Evolutionary conservation across 768 basidiomycete species (phyloP), one percentile per base, ranked within the genome.

Genomic region (Podaxis pistillaris): DNA sequence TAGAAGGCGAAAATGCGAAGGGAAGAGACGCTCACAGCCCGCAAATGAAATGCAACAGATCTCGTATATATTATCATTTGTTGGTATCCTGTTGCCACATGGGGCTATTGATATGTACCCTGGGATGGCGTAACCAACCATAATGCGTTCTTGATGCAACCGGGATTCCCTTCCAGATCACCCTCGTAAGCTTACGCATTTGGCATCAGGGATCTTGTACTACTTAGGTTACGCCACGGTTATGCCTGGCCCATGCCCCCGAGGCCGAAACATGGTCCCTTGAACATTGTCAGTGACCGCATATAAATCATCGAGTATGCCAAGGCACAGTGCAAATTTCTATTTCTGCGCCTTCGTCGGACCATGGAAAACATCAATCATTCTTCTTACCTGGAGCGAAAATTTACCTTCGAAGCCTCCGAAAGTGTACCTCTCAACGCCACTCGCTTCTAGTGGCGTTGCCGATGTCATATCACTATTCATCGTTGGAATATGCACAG

Each of bases 51-150:
- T 54, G 22, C 17, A 56, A 11, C n/a, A 37, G 37, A 56, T 56
- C 30, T 26, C 24, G 28, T 46, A 47, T 62, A 62, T 62, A 61
- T 28, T 30, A 53, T 46, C 52, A 36, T 30, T 30, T n/a, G 24
- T 52, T 61, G 60, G 54, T 50, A 50, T 38, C 37, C 47, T 50
- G 13, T 59, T 54, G 12, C 58, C 51, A 12, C 12, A 62, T 62
- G 60, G 60, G 52, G 60, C 17, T 61, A 53, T n/a, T 19, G 26
- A 53, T 33, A 33, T 54, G 33, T 33, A 33, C 19, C 26, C 60
- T 61, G 49, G 54, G 57, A 58, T 30, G 24, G 13, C 4, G 24
- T 22, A 59, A 51, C 44, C 30, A 15, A 15, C 12, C 40, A 41
- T 41, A 15, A 41, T 41, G 15, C 40, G 2, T 41, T n/a, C 40